These are phyloP conservation scores for Schwanniomyces etchellsii DNA, from an alignment of 1,139 yeast genomes.

Conservation along the genomic window DNA sequence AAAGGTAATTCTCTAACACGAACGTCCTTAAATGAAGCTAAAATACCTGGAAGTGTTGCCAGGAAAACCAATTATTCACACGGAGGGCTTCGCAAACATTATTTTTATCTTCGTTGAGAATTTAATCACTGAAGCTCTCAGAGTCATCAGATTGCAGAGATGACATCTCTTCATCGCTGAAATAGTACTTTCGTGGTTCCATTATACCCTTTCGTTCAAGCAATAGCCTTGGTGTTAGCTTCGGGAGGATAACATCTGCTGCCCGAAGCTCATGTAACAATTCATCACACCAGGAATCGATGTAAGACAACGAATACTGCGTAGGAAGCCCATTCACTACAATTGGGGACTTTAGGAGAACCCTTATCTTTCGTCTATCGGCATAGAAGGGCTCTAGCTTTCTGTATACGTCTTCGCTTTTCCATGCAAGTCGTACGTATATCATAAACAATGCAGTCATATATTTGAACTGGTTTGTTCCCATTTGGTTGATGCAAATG, in stretches of 20 bases:
- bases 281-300: conserved; percentile 60
- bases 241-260: conserved; percentile 57
- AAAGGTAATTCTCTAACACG: too few relatives aligned
- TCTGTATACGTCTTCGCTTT: conserved; percentile 40
- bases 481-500: conserved; percentile 43
- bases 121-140: conserved; percentile 23
- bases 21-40: too few relatives aligned
- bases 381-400: conserved; percentile 46
- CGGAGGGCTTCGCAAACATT: too few relatives aligned
- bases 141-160: conserved; percentile 7
- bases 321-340: conserved; percentile 20
- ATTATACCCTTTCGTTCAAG: conserved; percentile 36
- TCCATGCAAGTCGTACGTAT: conserved; percentile 48
- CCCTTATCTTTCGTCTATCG: conserved; percentile 50
- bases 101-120: too few relatives aligned
- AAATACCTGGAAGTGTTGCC: too few relatives aligned
- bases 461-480: conserved; percentile 54
- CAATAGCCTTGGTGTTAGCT: conserved; percentile 35
- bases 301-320: conserved; percentile 30
- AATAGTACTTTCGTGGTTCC: conserved; percentile 30
- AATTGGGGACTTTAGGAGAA: conserved; percentile 20
- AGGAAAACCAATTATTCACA: too few relatives aligned
- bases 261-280: conserved; percentile 46
- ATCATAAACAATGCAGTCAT: conserved; percentile 56
- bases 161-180: conserved; percentile 6